A percentile compares a stretch with the other conserved stretches of the same genome.
phyloP scores from a whole-genome alignment of 306 rosid species.

The Urtica urens region DNA sequence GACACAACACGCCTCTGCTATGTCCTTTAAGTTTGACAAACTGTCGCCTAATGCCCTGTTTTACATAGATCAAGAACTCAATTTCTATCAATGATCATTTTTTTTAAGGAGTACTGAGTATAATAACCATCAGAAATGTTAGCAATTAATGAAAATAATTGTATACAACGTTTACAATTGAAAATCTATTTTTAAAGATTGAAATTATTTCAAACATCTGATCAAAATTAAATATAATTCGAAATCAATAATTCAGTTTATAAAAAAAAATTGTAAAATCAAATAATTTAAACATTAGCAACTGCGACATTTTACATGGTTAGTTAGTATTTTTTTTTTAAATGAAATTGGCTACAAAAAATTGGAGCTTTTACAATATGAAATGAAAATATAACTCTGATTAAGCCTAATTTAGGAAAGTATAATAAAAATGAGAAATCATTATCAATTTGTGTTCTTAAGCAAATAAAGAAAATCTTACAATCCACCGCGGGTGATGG shows the following conservation, averaged over 20 bases:
- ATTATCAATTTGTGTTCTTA: too few relatives aligned
- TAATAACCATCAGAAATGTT: not conserved
- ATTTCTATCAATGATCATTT: not conserved
- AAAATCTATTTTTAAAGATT: not conserved
- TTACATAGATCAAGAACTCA: not conserved
- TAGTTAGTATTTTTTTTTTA: too few relatives aligned
- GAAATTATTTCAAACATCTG: too few relatives aligned
- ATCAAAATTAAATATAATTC: not conserved
- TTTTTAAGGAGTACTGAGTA: not conserved
- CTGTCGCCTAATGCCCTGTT: slow-evolving; percentile 62
- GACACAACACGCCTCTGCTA: slow-evolving; percentile 59
- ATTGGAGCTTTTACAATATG: not conserved
- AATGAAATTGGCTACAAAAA: not conserved
- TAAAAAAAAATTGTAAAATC: too few relatives aligned
- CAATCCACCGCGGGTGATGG: slow-evolving; percentile 76
- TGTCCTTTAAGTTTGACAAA: slow-evolving; percentile 61
- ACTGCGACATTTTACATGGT: not conserved
- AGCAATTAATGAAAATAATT: not conserved
- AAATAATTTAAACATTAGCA: not conserved
- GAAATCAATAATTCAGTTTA: not conserved
- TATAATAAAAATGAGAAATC: too few relatives aligned
- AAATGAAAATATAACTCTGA: too few relatives aligned
- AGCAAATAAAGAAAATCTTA: slow-evolving; percentile 13
- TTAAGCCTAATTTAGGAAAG: too few relatives aligned
- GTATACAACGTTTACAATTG: not conserved